phyloP scores from a whole-genome alignment of 768 basidiomycete species.

The Phanerodontia chrysosporium region DNA sequence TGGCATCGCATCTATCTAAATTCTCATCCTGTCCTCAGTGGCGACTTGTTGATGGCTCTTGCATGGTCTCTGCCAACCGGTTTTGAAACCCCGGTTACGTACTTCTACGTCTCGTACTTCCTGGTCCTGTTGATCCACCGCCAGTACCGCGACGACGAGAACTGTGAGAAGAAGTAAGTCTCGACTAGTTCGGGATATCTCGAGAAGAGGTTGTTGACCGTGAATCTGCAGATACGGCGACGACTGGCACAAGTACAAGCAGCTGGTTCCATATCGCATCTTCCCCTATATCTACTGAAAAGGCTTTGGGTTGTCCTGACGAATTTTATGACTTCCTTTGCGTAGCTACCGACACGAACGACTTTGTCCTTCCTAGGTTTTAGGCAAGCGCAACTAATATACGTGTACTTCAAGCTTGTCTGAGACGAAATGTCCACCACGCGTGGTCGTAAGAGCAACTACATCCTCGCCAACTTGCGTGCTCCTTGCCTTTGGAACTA shows the following conservation, averaged over 20 bases:
- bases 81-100: constrained; percentile 89
- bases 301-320: not conserved
- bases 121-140: constrained; percentile 85
- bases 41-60: constrained; percentile 83
- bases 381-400: too few species aligned
- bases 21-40: constrained; percentile 36
- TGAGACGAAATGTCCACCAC: too few species aligned
- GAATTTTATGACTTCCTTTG: not conserved
- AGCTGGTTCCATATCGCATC: constrained; percentile 80
- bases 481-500: too few species aligned
- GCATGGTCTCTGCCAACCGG: constrained; percentile 92
- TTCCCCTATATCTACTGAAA: constrained; percentile 78
- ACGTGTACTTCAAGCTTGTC: too few species aligned
- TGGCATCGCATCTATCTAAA: not conserved
- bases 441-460: too few species aligned
- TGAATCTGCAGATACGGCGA: constrained; percentile 61
- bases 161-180: constrained; percentile 85
- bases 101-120: constrained; percentile 93
- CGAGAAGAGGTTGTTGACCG: not conserved
- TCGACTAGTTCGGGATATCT: constrained; percentile 8
- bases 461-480: too few species aligned
- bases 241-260: constrained; percentile 90
- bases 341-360: too few species aligned
- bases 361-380: too few species aligned
- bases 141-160: constrained; percentile 87